phyloP scores from a whole-genome alignment of 139 green algal genomes.

The Trebouxia sp. region DNA sequence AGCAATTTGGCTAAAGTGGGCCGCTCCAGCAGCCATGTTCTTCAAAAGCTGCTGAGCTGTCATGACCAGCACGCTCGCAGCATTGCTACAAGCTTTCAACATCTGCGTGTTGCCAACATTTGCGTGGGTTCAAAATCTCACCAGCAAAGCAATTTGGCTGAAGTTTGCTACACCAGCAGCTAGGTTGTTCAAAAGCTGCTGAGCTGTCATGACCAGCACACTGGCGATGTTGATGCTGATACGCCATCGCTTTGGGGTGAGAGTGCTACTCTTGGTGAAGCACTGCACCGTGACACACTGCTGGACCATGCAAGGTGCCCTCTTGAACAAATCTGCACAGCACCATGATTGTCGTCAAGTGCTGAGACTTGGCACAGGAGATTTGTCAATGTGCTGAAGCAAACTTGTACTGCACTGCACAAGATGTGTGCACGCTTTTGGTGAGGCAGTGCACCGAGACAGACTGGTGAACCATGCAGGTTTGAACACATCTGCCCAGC shows the following conservation, averaged over 20 bases:
- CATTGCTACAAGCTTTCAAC: no score
- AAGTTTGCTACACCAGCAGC: not conserved
- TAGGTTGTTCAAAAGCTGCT: not conserved
- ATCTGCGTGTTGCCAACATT: no score
- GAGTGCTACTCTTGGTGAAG: not conserved
- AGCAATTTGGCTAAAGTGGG: not conserved
- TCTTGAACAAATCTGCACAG: slow-evolving; percentile 10
- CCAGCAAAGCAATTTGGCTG: not conserved
- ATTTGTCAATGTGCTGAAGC: no score
- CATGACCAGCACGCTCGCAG: not conserved
- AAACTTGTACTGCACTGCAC: no score
- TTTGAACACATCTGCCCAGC: no score
- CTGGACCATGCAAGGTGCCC: not conserved
- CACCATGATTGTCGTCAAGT: no score
- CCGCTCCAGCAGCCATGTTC: not conserved
- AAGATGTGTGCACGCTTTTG: no score
- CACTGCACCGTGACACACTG: not conserved
- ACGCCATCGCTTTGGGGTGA: not conserved
- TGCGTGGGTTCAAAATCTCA: not conserved
- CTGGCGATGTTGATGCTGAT: not conserved
- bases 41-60: slow-evolving; percentile 1
- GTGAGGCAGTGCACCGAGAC: no score
- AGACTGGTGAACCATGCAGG: no score
- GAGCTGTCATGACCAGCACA: not conserved
- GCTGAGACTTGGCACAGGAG: no score